Percentiles rank a stretch among this genome's conserved stretches.
These are phyloP conservation scores for Macadamia tetraphylla DNA, from an alignment of 164 flowering plant genomes.

Conservation along the genomic window DNA sequence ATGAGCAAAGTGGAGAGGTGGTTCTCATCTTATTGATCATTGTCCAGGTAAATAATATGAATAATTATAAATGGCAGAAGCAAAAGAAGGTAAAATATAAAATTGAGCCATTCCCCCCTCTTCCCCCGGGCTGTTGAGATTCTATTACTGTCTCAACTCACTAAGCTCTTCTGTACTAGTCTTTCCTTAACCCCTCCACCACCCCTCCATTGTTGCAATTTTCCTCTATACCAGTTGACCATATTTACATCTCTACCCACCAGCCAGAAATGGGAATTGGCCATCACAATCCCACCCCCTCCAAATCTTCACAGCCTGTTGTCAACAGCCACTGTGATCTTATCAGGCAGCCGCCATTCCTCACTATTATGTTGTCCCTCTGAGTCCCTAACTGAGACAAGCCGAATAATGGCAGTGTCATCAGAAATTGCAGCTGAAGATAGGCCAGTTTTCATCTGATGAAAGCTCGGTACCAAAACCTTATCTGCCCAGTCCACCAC, in stretches of 20 bases:
- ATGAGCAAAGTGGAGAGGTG: constrained; percentile 10
- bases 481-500: constrained; percentile 69
- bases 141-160: constrained; percentile 10
- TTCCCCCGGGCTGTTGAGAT: constrained; percentile 8
- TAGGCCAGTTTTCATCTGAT: constrained; percentile 40
- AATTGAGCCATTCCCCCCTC: constrained; percentile 1
- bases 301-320: constrained; percentile 16
- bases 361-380: constrained; percentile 26
- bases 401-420: constrained; percentile 30
- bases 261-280: not conserved
- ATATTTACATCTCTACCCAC: constrained; percentile 38
- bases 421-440: constrained; percentile 5
- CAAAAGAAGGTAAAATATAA: constrained; percentile 14
- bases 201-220: not conserved
- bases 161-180: not conserved
- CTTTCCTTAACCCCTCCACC: constrained; percentile 7
- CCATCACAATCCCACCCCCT: constrained; percentile 8
- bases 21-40: constrained; percentile 21
- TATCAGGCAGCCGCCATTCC: constrained; percentile 49
- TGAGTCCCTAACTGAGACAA: constrained; percentile 36
- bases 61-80: constrained; percentile 12
- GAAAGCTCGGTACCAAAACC: constrained; percentile 58
- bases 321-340: constrained; percentile 29
- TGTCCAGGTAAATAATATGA: constrained; percentile 16
- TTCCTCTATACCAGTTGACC: constrained; percentile 8